Conservation (phyloP, 768 basidiomycete species). For the Pulveroboletus sp. region DNA sequence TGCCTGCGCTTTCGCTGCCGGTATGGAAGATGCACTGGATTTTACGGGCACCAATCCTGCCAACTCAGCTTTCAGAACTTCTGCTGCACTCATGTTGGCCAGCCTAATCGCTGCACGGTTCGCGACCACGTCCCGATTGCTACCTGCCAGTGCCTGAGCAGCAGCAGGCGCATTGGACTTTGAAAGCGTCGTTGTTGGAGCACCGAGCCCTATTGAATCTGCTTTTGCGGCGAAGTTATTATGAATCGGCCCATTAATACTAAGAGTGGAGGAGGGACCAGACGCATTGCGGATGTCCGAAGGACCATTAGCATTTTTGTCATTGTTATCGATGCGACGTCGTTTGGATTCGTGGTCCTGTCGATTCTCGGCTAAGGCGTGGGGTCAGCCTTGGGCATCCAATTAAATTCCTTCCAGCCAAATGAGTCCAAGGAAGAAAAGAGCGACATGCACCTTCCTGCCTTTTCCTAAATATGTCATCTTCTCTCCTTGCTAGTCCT, state of each 20-base stretch:
- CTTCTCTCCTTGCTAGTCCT: conserved; percentile 89
- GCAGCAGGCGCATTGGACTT: conserved; percentile 54
- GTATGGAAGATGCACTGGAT: conserved; percentile 26
- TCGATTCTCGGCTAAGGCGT: conserved; percentile 74
- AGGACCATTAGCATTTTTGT: conserved; percentile 41
- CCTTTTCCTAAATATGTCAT: conserved; percentile 89
- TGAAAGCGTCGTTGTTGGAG: conserved; percentile 54
- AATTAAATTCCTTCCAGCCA: conserved; percentile 3
- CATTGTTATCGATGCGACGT: conserved; percentile 55
- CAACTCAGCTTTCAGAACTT: conserved; percentile 87
- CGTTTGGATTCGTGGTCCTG: conserved; percentile 91
- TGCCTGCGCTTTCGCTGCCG: conserved; percentile 32
- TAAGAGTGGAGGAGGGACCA: conserved; percentile 30
- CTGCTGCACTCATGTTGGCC: conserved; percentile 96
- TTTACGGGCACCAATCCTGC: conserved; percentile 47
- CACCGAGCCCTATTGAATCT: conserved; percentile 74
- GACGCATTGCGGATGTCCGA: conserved; percentile 27
- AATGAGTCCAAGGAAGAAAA: conserved; percentile 7
- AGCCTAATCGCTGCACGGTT: conserved; percentile 88
- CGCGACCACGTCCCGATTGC: conserved; percentile 86
- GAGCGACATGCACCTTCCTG: conserved; percentile 72
- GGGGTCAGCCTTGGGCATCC: conserved; percentile 12
- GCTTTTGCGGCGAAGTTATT: conserved; percentile 72
- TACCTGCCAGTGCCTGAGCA: conserved; percentile 71
- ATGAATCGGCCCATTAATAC: conserved; percentile 30